These are phyloP conservation scores for Acacia melanoxylon DNA, from an alignment of 306 rosid species.

Conservation along the genomic window DNA sequence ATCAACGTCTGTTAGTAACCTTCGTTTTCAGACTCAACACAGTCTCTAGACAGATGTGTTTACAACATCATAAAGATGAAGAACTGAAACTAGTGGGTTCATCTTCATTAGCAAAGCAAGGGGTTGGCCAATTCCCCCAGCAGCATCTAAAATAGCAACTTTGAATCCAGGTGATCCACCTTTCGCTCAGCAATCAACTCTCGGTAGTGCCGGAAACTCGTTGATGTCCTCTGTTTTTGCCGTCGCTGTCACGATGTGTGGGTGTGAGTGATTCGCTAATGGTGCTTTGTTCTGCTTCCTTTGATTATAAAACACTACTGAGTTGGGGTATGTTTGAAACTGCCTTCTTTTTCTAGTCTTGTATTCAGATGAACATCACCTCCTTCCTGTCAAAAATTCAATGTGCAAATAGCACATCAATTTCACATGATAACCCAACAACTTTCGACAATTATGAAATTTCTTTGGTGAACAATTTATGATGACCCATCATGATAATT, in stretches of 20 bases:
- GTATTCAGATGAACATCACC: conserved; percentile 34
- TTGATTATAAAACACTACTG: no score
- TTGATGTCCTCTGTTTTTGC: no score
- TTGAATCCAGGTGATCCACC: conserved; percentile 91
- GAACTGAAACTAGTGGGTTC: conserved; percentile 86
- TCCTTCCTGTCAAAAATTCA: conserved; percentile 34
- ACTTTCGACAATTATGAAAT: background rate
- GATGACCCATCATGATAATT: background rate
- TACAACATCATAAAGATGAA: conserved; percentile 96
- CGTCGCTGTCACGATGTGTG: no score
- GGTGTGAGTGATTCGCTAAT: no score
- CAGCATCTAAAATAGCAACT: conserved; percentile 91
- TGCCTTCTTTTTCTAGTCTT: no score
- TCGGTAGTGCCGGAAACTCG: no score
- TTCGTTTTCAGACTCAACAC: no score
- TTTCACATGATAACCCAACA: conserved; percentile 3
- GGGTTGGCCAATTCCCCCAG: conserved; percentile 95
- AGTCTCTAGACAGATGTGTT: no score
- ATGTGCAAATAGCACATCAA: conserved; percentile 9
- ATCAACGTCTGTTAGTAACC: no score
- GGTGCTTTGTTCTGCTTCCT: no score
- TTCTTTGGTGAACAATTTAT: background rate
- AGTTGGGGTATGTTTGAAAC: no score
- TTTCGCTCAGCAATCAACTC: conserved; percentile 62
- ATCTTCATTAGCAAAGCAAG: conserved; percentile 91